Conservation (phyloP, 1,284 basidiomycete genomes). For the Cutaneotrichosporon cyanovorans region DNA sequence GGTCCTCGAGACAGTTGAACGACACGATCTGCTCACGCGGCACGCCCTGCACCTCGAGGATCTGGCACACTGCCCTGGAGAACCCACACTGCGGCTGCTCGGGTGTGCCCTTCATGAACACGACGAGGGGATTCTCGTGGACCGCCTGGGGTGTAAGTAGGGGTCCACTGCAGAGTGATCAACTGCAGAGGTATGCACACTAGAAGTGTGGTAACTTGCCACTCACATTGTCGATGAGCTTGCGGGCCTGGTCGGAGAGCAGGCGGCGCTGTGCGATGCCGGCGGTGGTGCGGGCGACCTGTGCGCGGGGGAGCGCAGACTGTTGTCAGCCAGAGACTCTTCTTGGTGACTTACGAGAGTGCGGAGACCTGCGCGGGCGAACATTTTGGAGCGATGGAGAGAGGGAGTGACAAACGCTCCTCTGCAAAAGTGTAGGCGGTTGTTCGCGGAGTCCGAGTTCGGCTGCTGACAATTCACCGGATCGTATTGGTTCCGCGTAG, state of each 20-base stretch:
- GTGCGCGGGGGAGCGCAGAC: conserved; percentile 38
- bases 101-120: conserved; percentile 89
- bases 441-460: not conserved
- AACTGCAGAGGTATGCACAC: too few species aligned
- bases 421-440: conserved; percentile 1
- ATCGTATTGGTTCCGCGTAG: conserved; percentile 7
- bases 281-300: conserved; percentile 28
- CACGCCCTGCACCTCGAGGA: conserved; percentile 81
- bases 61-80: conserved; percentile 85
- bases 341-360: conserved; percentile 26
- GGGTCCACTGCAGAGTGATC: not conserved
- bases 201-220: conserved; percentile 19
- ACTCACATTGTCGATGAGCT: conserved; percentile 49
- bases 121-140: conserved; percentile 63
- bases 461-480: not conserved
- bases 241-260: conserved; percentile 47
- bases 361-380: conserved; percentile 40
- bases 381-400: conserved; percentile 29
- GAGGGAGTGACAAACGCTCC: not conserved
- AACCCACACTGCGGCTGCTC: conserved; percentile 73
- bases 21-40: conserved; percentile 70
- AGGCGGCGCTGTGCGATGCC: conserved; percentile 38
- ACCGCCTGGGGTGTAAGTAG: conserved; percentile 52
- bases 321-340: conserved; percentile 21
- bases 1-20: conserved; percentile 83